Conservation (phyloP, 495 filamentous ascomycete genomes). For the Tuber calosporum region DNA sequence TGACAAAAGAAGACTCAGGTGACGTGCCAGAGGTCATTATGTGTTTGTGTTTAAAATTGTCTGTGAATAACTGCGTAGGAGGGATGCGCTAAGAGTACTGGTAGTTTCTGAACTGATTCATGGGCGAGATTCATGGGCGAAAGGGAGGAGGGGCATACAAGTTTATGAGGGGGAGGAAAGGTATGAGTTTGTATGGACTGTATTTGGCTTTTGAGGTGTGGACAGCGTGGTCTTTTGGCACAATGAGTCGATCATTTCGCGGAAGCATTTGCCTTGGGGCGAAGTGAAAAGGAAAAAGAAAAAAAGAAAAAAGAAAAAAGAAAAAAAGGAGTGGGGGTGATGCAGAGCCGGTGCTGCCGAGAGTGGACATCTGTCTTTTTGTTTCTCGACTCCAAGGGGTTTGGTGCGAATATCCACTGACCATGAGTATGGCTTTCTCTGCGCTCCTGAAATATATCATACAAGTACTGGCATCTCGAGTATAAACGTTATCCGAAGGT, state of each 20-base stretch:
- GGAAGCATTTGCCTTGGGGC: neutral
- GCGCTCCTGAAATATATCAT: neutral
- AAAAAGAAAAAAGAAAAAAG: neutral
- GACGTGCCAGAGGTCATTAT: neutral
- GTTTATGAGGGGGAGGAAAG: neutral
- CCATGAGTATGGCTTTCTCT: neutral
- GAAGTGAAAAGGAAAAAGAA: neutral
- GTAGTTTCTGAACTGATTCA: neutral
- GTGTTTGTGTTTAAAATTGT: neutral
- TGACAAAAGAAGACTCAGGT: neutral
- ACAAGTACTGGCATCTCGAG: neutral
- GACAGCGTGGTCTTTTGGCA: conserved; percentile 2
- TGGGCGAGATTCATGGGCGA: neutral
- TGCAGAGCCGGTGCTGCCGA: neutral
- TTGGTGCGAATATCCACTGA: neutral
- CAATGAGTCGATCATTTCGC: neutral
- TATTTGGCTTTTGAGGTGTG: neutral
- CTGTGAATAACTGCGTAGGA: neutral
- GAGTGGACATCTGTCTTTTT: neutral
- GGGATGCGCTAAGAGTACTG: neutral
- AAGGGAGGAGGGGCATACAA: neutral
- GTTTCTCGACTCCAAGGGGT: neutral
- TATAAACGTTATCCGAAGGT: neutral
- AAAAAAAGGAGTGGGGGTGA: neutral
- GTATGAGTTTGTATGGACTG: neutral